phyloP scores from a whole-genome alignment of 768 basidiomycete species.

The Boletus rubescentipes region DNA sequence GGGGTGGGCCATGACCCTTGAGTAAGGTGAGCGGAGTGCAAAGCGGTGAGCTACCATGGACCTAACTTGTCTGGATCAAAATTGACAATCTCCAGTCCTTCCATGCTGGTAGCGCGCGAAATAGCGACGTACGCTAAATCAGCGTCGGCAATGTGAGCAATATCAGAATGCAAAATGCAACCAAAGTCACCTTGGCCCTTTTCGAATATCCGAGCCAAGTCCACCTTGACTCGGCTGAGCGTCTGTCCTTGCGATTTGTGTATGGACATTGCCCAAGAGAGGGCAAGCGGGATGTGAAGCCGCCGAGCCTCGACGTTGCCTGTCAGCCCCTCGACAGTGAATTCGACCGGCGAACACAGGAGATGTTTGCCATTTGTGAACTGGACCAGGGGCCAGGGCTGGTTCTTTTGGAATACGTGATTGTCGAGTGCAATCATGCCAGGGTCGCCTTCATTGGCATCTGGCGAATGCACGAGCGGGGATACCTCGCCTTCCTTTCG shows the following conservation, averaged over 20 bases:
- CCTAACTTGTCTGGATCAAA: slow-evolving; percentile 36
- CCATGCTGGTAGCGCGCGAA: slow-evolving; percentile 42
- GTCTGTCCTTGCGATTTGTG: slow-evolving; percentile 99
- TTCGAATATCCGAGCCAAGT: slow-evolving; percentile 88
- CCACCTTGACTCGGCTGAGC: slow-evolving; percentile 89
- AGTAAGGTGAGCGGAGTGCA: not conserved
- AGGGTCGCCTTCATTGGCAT: not conserved
- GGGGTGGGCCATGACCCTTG: slow-evolving; percentile 37
- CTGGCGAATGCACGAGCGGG: not conserved
- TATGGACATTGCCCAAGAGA: slow-evolving; percentile 98
- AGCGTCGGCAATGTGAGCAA: not conserved
- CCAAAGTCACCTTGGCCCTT: slow-evolving; percentile 55
- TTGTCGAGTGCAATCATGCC: slow-evolving; percentile 21
- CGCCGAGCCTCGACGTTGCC: slow-evolving; percentile 37
- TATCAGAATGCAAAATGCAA: not conserved
- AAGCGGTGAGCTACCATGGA: not conserved
- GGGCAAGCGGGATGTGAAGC: slow-evolving; percentile 72
- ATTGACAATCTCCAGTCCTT: slow-evolving; percentile 39
- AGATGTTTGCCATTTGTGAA: slow-evolving; percentile 33
- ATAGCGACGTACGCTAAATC: slow-evolving; percentile 35
- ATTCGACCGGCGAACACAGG: slow-evolving; percentile 35
- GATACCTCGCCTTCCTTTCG: slow-evolving; percentile 7
- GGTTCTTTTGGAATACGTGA: slow-evolving; percentile 14
- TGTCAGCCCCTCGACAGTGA: slow-evolving; percentile 32
- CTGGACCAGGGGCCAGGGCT: slow-evolving; percentile 36